Percentiles rank a stretch among this genome's conserved stretches.
Conservation (phyloP, 768 basidiomycete genomes). For the Amanita jacksonii region DNA sequence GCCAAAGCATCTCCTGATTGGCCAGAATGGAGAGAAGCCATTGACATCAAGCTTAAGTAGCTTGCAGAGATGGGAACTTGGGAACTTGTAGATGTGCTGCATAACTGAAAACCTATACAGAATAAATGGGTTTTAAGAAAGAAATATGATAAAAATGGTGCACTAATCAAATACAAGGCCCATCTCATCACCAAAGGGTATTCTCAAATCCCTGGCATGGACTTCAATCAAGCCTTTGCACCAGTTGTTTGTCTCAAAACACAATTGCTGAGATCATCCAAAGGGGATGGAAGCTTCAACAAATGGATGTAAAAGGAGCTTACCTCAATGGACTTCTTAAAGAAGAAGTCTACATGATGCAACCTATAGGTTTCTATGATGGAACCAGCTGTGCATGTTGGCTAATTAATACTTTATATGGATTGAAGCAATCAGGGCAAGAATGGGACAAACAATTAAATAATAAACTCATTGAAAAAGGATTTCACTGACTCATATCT, state of each 20-base stretch:
- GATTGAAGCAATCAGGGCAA: constrained; percentile 23
- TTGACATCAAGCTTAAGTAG: constrained; percentile 9
- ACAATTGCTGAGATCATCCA: constrained; percentile 27
- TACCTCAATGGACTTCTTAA: constrained; percentile 22
- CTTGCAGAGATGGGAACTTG: constrained; percentile 22
- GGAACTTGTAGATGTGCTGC: constrained; percentile 17
- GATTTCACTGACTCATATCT: constrained; percentile 10
- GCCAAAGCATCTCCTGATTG: constrained; percentile 14
- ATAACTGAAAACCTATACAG: constrained; percentile 15
- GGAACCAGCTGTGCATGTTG: constrained; percentile 16
- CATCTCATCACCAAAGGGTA: constrained; percentile 24
- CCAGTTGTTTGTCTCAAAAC: constrained; percentile 23
- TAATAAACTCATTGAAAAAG: constrained; percentile 8
- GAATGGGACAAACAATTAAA: constrained; percentile 20
- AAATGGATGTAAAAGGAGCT: constrained; percentile 31
- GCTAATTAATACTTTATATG: constrained; percentile 25
- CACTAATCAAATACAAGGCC: constrained; percentile 23
- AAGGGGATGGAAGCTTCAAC: constrained; percentile 25
- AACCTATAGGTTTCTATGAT: constrained; percentile 24
- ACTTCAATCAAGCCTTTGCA: constrained; percentile 22
- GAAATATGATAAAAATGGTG: constrained; percentile 26
- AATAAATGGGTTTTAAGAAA: constrained; percentile 24
- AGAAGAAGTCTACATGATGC: constrained; percentile 29
- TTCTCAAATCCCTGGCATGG: constrained; percentile 28
- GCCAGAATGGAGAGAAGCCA: constrained; percentile 10